Conservation (phyloP, 192 early-diverging fungal species). For the Dispira simplex region DNA sequence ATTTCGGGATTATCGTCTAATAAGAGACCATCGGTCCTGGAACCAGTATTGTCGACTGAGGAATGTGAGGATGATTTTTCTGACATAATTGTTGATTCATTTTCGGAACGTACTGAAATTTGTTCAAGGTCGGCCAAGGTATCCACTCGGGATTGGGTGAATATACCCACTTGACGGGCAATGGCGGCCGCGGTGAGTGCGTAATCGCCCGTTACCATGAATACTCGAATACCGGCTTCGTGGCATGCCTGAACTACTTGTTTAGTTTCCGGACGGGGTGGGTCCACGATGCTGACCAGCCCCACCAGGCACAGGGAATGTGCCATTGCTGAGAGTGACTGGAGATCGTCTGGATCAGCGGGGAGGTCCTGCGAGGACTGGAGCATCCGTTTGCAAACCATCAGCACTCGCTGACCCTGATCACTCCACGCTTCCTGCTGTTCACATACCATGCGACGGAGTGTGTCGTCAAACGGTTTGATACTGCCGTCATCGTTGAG, state of each 20-base stretch:
- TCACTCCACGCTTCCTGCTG: slow-evolving; percentile 36
- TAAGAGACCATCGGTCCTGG: background rate
- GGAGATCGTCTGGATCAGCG: slow-evolving; percentile 15
- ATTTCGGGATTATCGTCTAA: background rate
- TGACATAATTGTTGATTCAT: background rate
- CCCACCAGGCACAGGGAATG: slow-evolving; percentile 49
- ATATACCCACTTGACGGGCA: slow-evolving; percentile 60
- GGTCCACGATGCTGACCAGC: slow-evolving; percentile 66
- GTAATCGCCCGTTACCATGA: slow-evolving; percentile 82
- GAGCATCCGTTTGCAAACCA: slow-evolving; percentile 18
- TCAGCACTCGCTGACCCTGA: slow-evolving; percentile 38
- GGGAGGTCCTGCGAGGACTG: slow-evolving; percentile 16
- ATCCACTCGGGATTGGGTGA: slow-evolving; percentile 24
- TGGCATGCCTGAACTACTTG: slow-evolving; percentile 39
- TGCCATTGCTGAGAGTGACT: slow-evolving; percentile 15
- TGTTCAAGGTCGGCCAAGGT: slow-evolving; percentile 20
- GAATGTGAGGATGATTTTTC: background rate
- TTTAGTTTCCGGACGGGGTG: slow-evolving; percentile 60
- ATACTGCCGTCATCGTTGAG: slow-evolving; percentile 24
- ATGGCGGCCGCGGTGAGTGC: slow-evolving; percentile 63
- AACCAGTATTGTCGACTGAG: background rate
- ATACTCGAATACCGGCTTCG: slow-evolving; percentile 51
- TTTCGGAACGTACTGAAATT: background rate
- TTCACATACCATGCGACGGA: slow-evolving; percentile 16
- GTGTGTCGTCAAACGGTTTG: slow-evolving; percentile 20